Evolutionary conservation across 192 early-diverging fungal species (phyloP).

Genomic region (Coemansia biformis): DNA sequence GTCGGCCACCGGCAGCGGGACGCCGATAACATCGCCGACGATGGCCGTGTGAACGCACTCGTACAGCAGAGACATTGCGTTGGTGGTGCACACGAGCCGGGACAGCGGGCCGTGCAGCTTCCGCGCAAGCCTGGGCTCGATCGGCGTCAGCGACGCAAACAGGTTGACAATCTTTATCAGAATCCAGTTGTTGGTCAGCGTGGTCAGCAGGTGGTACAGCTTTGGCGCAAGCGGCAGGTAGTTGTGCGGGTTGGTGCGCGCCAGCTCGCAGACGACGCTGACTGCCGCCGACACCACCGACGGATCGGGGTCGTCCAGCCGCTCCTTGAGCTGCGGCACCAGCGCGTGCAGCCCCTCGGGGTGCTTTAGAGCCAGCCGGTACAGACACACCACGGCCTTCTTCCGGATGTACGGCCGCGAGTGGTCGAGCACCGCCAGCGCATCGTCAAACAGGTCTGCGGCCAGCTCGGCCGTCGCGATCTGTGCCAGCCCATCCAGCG

Average conservation of each 20-base stretch:
- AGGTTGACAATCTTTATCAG: slow-evolving; percentile 99
- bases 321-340: slow-evolving; percentile 79
- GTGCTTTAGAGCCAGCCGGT: slow-evolving; percentile 83
- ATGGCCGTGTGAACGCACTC: slow-evolving; percentile 96
- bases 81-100: slow-evolving; percentile 77
- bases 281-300: slow-evolving; percentile 90
- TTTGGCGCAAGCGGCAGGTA: slow-evolving; percentile 94
- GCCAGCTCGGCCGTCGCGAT: slow-evolving; percentile 90
- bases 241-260: slow-evolving; percentile 83
- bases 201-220: slow-evolving; percentile 83
- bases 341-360: slow-evolving; percentile 80
- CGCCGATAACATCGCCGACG: slow-evolving; percentile 76
- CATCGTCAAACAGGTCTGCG: slow-evolving; percentile 78
- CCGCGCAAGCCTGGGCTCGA: slow-evolving; percentile 88
- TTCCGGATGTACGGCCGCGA: slow-evolving; percentile 92
- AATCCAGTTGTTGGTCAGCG: slow-evolving; percentile 97
- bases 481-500: slow-evolving; percentile 85
- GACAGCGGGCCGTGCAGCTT: slow-evolving; percentile 82
- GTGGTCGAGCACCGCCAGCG: slow-evolving; percentile 82
- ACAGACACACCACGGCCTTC: slow-evolving; percentile 80
- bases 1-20: slow-evolving; percentile 50
- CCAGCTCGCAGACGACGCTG: slow-evolving; percentile 95
- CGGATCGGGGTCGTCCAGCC: slow-evolving; percentile 86
- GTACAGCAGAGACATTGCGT: slow-evolving; percentile 95
- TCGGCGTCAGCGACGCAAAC: slow-evolving; percentile 85